phyloP scores from a whole-genome alignment of 2,329 filamentous ascomycete species.

The Ophioceras dolichostomum region DNA sequence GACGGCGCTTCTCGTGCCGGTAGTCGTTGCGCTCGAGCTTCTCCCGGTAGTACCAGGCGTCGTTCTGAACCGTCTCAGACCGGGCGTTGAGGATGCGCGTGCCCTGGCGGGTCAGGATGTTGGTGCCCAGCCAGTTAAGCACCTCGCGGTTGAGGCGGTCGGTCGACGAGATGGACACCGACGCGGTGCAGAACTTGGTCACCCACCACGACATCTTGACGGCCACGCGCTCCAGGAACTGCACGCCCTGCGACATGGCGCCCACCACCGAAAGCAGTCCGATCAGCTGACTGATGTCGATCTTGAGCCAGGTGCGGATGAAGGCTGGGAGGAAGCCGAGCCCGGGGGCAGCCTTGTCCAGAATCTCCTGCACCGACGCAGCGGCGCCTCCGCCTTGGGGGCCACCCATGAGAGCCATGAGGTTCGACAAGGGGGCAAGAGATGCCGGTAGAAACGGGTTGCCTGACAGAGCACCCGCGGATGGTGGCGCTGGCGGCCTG shows the following conservation, averaged over 20 bases:
- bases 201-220: slow-evolving; percentile 22
- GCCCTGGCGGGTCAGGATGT: slow-evolving; percentile 17
- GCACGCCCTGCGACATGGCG: slow-evolving; percentile 17
- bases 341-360: slow-evolving; percentile 14
- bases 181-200: slow-evolving; percentile 22
- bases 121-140: slow-evolving; percentile 23
- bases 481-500: not conserved
- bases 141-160: slow-evolving; percentile 24
- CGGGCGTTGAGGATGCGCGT: slow-evolving; percentile 21
- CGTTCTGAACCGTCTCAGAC: slow-evolving; percentile 17
- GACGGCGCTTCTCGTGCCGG: slow-evolving; percentile 18
- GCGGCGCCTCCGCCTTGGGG: not conserved
- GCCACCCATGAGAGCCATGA: too few relatives aligned
- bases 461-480: too few relatives aligned
- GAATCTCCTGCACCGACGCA: slow-evolving; percentile 8
- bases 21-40: slow-evolving; percentile 17
- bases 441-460: too few relatives aligned
- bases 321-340: slow-evolving; percentile 17
- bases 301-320: slow-evolving; percentile 19
- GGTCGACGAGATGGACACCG: slow-evolving; percentile 21
- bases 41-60: slow-evolving; percentile 17
- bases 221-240: slow-evolving; percentile 7
- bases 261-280: slow-evolving; percentile 20
- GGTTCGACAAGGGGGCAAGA: not conserved
- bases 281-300: slow-evolving; percentile 20